phyloP scores from a whole-genome alignment of 2,329 filamentous ascomycete species.

The Reticulascus tulasneorum region DNA sequence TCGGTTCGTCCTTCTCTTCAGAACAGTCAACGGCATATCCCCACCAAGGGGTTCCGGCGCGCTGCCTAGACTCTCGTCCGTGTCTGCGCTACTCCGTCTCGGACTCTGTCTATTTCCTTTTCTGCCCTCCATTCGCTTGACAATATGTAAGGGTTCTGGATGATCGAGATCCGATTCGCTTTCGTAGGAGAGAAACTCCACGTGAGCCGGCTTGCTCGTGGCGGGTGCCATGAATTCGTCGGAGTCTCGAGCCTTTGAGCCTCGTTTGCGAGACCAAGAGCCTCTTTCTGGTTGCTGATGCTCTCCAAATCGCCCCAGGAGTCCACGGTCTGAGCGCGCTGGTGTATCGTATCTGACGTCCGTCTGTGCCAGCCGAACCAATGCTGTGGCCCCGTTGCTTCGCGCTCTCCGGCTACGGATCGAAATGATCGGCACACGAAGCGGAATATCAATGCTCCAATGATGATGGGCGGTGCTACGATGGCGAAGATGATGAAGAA shows the following conservation, averaged over 20 bases:
- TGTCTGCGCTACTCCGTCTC: conserved; percentile 18
- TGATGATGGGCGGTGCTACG: conserved; percentile 1
- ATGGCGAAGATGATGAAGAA: conserved; percentile 8
- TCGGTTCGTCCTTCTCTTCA: conserved; percentile 26
- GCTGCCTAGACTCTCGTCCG: conserved; percentile 22
- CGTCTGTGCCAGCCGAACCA: conserved; percentile 7
- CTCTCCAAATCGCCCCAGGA: conserved; percentile 32
- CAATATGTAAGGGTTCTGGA: conserved; percentile 46
- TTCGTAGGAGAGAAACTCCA: conserved; percentile 26
- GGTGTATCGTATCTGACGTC: conserved; percentile 2
- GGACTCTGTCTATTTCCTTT: conserved; percentile 14
- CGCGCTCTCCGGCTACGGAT: conserved; percentile 7
- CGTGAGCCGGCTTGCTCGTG: conserved; percentile 19
- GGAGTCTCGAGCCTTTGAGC: not conserved
- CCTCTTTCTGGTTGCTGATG: conserved; percentile 1
- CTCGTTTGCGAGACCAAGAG: conserved; percentile 3
- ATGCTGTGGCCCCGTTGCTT: conserved; percentile 2
- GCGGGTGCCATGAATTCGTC: conserved; percentile 29
- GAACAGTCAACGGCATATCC: conserved; percentile 25
- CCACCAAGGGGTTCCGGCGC: conserved; percentile 16
- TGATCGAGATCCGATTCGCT: conserved; percentile 18
- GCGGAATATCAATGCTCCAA: conserved; percentile 1
- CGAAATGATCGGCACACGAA: conserved; percentile 10
- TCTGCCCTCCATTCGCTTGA: conserved; percentile 31
- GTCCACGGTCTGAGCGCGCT: conserved; percentile 16